These are phyloP conservation scores for Ogataea hybrid DNA, from an alignment of 1,139 yeast species.

Conservation along the genomic window DNA sequence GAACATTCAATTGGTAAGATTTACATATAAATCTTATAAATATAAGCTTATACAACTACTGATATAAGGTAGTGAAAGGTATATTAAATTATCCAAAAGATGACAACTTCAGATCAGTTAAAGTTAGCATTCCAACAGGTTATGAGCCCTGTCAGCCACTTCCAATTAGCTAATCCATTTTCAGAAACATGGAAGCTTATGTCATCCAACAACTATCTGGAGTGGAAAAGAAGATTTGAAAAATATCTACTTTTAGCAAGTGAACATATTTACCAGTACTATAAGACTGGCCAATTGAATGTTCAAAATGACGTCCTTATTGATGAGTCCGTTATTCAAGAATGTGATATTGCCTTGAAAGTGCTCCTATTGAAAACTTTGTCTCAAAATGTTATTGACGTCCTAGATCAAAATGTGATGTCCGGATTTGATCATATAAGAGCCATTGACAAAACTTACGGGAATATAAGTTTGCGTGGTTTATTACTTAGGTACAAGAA, in stretches of 20 bases:
- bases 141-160: neutral
- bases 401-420: neutral
- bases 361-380: neutral
- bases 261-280: neutral
- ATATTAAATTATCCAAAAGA: too few relatives aligned
- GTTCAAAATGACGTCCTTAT: neutral
- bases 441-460: too few relatives aligned
- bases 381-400: too few relatives aligned
- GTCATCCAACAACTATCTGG: neutral
- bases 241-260: neutral
- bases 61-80: too few relatives aligned
- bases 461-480: too few relatives aligned
- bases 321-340: neutral
- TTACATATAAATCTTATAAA: too few relatives aligned
- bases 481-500: neutral
- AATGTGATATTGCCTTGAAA: neutral
- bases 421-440: neutral
- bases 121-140: neutral
- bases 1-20: too few relatives aligned
- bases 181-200: neutral
- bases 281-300: neutral
- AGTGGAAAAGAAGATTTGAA: constrained; percentile 1
- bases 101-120: neutral
- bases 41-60: too few relatives aligned
- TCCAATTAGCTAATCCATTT: neutral